Evolutionary conservation across 2,329 filamentous ascomycete genomes (phyloP).

Genomic region (Chaetomiaceae sp.): DNA sequence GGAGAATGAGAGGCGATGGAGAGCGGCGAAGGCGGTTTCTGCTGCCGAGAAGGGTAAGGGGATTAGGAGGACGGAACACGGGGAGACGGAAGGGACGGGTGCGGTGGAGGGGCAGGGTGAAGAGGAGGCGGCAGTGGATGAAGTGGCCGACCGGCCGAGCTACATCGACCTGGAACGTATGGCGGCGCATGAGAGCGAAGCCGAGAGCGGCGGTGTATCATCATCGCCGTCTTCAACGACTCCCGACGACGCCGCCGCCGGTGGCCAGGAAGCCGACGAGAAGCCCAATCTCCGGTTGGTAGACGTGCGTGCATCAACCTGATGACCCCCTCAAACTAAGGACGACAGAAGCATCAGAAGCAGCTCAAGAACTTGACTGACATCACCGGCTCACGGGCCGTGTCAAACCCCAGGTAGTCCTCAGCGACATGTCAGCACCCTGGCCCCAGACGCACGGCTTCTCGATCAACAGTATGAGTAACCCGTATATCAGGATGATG

Average conservation of each 20-base stretch:
- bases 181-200: constrained; percentile 22
- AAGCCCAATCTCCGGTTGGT: constrained; percentile 52
- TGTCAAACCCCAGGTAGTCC: constrained; percentile 57
- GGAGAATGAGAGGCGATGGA: constrained; percentile 25
- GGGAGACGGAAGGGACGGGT: constrained; percentile 12
- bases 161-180: constrained; percentile 61
- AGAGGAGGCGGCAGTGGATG: constrained; percentile 11
- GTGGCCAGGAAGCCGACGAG: constrained; percentile 10
- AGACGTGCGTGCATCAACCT: constrained; percentile 52
- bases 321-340: too few relatives aligned
- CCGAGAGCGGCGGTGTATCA: constrained; percentile 6
- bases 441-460: constrained; percentile 76
- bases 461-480: constrained; percentile 84
- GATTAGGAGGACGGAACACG: constrained; percentile 4
- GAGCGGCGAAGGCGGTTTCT: constrained; percentile 21
- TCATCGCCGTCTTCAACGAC: not conserved
- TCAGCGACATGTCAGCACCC: constrained; percentile 99
- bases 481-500: constrained; percentile 97
- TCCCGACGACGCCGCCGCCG: not conserved
- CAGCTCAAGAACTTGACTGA: not conserved
- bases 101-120: constrained; percentile 17
- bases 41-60: constrained; percentile 7
- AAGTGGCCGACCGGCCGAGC: constrained; percentile 42
- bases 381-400: constrained; percentile 1
- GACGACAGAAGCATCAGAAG: too few relatives aligned